phyloP scores from a whole-genome alignment of 108 stramenopile species.

The Licmophora abbreviata region DNA sequence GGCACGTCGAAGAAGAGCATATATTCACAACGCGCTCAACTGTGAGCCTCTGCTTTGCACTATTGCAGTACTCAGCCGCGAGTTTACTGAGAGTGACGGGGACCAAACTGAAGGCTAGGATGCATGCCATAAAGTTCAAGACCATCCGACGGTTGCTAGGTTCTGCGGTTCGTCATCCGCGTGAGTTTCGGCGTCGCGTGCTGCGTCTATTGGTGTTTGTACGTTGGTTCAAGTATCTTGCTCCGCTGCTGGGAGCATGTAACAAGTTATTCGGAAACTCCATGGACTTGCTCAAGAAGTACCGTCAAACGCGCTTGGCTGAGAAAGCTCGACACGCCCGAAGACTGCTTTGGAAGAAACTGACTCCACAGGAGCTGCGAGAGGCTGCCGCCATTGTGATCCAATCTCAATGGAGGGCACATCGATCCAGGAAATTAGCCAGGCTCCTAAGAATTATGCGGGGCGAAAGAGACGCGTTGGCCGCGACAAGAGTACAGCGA shows the following conservation, averaged over 20 bases:
- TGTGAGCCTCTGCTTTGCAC: constrained; percentile 23
- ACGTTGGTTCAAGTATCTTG: constrained; percentile 58
- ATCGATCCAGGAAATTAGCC: constrained; percentile 5
- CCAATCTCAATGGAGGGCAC: constrained; percentile 40
- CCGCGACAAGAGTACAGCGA: constrained; percentile 25
- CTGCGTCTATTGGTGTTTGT: constrained; percentile 8
- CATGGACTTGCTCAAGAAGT: constrained; percentile 34
- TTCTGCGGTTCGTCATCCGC: constrained; percentile 20
- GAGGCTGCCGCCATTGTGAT: constrained; percentile 43
- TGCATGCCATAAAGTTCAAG: constrained; percentile 1
- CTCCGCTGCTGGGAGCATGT: constrained; percentile 51
- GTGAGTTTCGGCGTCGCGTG: constrained; percentile 13
- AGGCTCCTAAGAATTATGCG: constrained; percentile 4
- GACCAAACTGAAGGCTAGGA: neutral
- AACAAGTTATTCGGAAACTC: constrained; percentile 55
- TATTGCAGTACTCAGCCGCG: constrained; percentile 9
- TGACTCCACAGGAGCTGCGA: constrained; percentile 13
- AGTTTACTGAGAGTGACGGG: neutral
- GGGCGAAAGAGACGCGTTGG: constrained; percentile 9
- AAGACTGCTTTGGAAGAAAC: constrained; percentile 15
- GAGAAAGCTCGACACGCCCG: constrained; percentile 23
- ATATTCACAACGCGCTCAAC: constrained; percentile 6
- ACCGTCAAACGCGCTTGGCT: constrained; percentile 28
- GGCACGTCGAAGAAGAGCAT: constrained; percentile 5
- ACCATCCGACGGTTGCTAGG: neutral